Base-by-base conservation (phyloP, 768 basidiomycete species). In the Hydnum rufescens region DNA sequence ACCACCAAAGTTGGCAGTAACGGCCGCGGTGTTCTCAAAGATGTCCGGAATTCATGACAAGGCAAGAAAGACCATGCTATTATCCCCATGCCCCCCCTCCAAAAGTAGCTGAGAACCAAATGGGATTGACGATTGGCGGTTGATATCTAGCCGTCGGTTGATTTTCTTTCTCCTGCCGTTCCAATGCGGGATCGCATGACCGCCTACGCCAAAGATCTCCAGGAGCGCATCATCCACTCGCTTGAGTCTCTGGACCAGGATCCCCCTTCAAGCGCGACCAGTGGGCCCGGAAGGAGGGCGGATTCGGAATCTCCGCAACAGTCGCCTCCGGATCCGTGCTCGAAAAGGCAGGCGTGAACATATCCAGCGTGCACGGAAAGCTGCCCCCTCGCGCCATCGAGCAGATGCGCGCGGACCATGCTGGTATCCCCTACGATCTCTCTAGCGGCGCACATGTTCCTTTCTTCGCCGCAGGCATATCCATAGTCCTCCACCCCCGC, bases 271-370 rank as follows among this genome's bases (percentile, higher is more conserved):
- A 82, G 59, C 80, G 80, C 42, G 89, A 92, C 63, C 71, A 75
- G 28, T 77, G 55, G 82, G 81, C 34, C 58, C 77, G 48, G 67
- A 63, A 67, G 26, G 61, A 65, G 51, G 59, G 61, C 19, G 64
- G 64, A 32, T 58, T 60, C 22, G 61, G 62, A 31, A 62, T 60
- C 36, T 56, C 63, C n/a, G 48, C 58, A 42, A 46, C 52, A 5
- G 22, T 56, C 49, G 36, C 52, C 4, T 47, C 39, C 18, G 54
- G 52, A n/a, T 70, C 78, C 0, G 68, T 84, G 26, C 78, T 96
- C 59, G 93, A 97, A 65, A 97, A 97, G 65, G 93, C 83, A 3
- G 93, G 95, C 1, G 87, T 96, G 46, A 96, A 95, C 67, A 82
- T 95, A 60, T 87, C 84, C 4, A 71, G 96, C 62, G 86, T 97